phyloP scores from a whole-genome alignment of 2,329 filamentous ascomycete genomes.

The Ceratocystis destructans region DNA sequence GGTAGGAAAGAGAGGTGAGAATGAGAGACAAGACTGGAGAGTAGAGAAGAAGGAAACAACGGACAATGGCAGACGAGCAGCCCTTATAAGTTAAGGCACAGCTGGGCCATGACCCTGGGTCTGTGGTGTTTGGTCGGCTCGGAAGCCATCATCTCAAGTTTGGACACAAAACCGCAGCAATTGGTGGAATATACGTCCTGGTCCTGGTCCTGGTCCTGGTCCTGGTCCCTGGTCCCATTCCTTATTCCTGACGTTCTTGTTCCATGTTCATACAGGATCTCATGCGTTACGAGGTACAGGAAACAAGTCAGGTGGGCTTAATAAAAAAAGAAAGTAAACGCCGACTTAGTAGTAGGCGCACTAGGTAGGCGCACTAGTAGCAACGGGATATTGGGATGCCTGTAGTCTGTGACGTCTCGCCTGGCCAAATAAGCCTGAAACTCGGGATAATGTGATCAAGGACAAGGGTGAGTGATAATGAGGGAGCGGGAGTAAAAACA shows the following conservation, averaged over 20 bases:
- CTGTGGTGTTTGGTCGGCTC: neutral
- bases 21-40: conserved; percentile 9
- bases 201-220: too few species aligned
- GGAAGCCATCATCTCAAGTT: conserved; percentile 1
- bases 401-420: neutral
- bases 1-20: conserved; percentile 5
- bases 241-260: neutral
- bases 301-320: neutral
- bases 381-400: neutral
- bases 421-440: conserved; percentile 1
- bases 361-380: too few species aligned
- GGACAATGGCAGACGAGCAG: neutral
- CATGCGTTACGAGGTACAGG: neutral
- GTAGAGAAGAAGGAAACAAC: neutral
- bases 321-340: neutral
- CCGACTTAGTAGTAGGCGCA: neutral
- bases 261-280: neutral
- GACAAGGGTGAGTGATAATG: neutral
- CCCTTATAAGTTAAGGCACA: neutral
- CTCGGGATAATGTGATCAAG: neutral
- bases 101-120: neutral
- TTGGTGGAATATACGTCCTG: neutral
- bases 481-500: neutral
- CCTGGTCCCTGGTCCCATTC: neutral
- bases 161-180: neutral